Conservation (phyloP, 2,329 filamentous ascomycete genomes). For the Diaporthe humulicola region DNA sequence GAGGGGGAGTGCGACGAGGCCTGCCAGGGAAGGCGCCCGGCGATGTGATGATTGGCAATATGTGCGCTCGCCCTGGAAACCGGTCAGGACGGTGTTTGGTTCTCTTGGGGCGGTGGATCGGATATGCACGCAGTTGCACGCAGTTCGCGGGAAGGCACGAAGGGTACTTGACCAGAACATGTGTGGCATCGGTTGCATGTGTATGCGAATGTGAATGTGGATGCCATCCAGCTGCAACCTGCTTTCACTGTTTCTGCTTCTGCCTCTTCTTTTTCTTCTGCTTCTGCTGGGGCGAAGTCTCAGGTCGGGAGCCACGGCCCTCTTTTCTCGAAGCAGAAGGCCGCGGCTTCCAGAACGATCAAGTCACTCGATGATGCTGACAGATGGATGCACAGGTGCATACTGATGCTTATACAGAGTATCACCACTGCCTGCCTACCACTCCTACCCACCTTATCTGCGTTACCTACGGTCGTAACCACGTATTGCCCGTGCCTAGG, state of each 20-base stretch:
- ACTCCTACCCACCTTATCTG: too few relatives aligned
- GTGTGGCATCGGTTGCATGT: neutral
- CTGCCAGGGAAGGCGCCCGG: neutral
- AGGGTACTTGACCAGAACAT: conserved; percentile 16
- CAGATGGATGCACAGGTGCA: neutral
- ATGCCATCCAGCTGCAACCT: neutral
- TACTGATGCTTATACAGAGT: neutral
- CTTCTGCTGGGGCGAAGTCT: neutral
- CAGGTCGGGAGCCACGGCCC: neutral
- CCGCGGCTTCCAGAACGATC: conserved; percentile 1
- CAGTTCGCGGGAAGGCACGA: neutral
- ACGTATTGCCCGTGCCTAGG: neutral
- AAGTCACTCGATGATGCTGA: neutral
- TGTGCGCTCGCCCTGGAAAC: conserved; percentile 9
- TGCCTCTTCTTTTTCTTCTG: neutral
- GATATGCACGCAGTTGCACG: conserved; percentile 6
- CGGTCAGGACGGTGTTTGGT: conserved; percentile 11
- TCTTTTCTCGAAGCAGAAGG: conserved; percentile 4
- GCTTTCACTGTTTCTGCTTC: neutral
- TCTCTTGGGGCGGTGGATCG: conserved; percentile 7
- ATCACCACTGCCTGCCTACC: neutral
- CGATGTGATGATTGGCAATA: conserved; percentile 14
- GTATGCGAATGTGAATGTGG: neutral
- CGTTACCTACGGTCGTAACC: neutral
- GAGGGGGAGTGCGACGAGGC: neutral